These are phyloP conservation scores for Lachancea meyersii DNA, from an alignment of 805 yeast genomes.

Conservation along the genomic window DNA sequence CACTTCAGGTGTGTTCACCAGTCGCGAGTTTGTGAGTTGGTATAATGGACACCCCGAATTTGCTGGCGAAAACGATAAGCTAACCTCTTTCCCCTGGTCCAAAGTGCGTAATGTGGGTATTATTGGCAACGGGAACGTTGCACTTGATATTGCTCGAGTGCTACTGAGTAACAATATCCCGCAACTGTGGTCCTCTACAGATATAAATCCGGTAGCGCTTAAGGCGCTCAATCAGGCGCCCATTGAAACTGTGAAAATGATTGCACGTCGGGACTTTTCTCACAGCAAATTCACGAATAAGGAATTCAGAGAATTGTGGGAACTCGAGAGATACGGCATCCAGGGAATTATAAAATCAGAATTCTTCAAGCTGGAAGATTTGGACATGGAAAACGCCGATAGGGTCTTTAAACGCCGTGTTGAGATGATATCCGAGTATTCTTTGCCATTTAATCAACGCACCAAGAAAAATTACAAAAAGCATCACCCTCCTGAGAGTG, in stretches of 20 bases:
- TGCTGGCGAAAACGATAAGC: constrained; percentile 26
- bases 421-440: constrained; percentile 53
- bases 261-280: constrained; percentile 79
- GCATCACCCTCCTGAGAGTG: constrained; percentile 11
- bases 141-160: constrained; percentile 82
- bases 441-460: constrained; percentile 31
- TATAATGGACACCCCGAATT: constrained; percentile 80
- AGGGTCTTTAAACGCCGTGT: constrained; percentile 61
- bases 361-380: constrained; percentile 26
- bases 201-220: constrained; percentile 60
- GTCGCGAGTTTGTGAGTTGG: constrained; percentile 91
- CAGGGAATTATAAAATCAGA: constrained; percentile 40
- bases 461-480: constrained; percentile 27
- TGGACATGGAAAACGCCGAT: constrained; percentile 29
- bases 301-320: constrained; percentile 80
- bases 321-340: constrained; percentile 48
- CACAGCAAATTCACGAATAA: constrained; percentile 90
- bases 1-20: constrained; percentile 61
- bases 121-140: constrained; percentile 97
- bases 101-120: constrained; percentile 62
- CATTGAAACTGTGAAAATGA: constrained; percentile 61
- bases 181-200: constrained; percentile 60
- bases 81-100: constrained; percentile 51
- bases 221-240: constrained; percentile 43
- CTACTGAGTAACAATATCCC: constrained; percentile 48